A percentile compares a stretch with the other conserved stretches of the same genome.
phyloP scores from a whole-genome alignment of 306 rosid species.

The Medicago truncatula region MtrunA17r5.0-ANR NC_053046.1:7445001-7445500 shows the following conservation, averaged over 20 bases:
- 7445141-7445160: constrained; percentile 90
- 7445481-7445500: too few relatives aligned
- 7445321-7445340: constrained; percentile 55
- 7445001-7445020: constrained; percentile 72
- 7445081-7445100: constrained; percentile 77
- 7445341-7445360: constrained; percentile 25
- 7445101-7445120: constrained; percentile 87
- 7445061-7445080: constrained; percentile 76
- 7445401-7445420: too few relatives aligned
- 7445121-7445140: constrained; percentile 87
- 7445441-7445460: too few relatives aligned
- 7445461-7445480: too few relatives aligned
- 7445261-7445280: constrained; percentile 40
- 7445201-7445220: constrained; percentile 9
- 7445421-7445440: too few relatives aligned
- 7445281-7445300: constrained; percentile 83
- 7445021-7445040: constrained; percentile 69
- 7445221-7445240: neutral
- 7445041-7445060: constrained; percentile 84
- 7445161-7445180: constrained; percentile 62
- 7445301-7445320: constrained; percentile 94
- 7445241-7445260: constrained; percentile 27
- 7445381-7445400: too few relatives aligned
- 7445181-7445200: neutral
- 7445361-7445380: neutral